phyloP scores from a whole-genome alignment of 441 rosid genomes.

The Omphalea diandra region DNA sequence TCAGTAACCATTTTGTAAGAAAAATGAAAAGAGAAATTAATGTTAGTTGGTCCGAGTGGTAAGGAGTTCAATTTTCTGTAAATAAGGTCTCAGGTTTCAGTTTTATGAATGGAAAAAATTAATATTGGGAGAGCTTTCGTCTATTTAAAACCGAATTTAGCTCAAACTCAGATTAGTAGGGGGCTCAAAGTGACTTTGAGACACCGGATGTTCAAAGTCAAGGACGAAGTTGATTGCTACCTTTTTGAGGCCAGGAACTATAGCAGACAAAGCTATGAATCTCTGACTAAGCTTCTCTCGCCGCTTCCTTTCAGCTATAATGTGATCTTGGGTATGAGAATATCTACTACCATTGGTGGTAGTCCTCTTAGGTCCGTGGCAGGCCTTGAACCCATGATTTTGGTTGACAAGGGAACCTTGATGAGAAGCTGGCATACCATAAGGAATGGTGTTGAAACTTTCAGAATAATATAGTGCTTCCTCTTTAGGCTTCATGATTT shows the following conservation, averaged over 20 bases:
- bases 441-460: conserved; percentile 25
- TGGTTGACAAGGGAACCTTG: conserved; percentile 38
- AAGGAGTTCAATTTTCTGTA: no score
- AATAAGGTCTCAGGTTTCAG: no score
- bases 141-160: no score
- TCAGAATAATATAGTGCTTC: conserved; percentile 27
- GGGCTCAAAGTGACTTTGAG: no score
- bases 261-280: conserved; percentile 79
- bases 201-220: no score
- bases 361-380: conserved; percentile 33
- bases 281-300: conserved; percentile 84
- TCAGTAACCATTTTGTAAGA: not conserved
- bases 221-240: conserved; percentile 31
- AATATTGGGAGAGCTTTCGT: no score
- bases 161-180: no score
- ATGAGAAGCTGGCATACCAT: conserved; percentile 28
- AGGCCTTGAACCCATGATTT: conserved; percentile 31
- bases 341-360: conserved; percentile 25
- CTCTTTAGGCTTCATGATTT: conserved; percentile 57
- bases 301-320: conserved; percentile 80
- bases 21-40: no score
- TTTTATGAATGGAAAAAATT: no score
- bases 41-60: no score
- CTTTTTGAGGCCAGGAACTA: conserved; percentile 87
- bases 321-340: conserved; percentile 67